Conservation (phyloP, 306 rosid species). For the Aeschynomene evenia region DNA sequence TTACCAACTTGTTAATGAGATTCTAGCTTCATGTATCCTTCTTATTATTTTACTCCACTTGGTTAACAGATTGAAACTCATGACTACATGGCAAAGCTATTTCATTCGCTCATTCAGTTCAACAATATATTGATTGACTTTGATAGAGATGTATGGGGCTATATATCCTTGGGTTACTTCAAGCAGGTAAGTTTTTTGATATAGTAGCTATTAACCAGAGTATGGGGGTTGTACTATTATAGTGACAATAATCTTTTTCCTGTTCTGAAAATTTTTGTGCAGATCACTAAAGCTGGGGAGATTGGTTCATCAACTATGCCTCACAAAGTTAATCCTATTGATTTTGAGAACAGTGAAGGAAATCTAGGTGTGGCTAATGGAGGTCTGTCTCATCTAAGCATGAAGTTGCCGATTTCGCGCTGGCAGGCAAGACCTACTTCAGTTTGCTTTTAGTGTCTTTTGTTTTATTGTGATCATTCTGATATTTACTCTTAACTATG, state of each 20-base stretch:
- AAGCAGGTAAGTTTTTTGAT: slow-evolving; percentile 61
- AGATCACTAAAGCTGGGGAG: slow-evolving; percentile 73
- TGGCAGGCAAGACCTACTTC: slow-evolving; percentile 62
- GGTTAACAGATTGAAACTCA: slow-evolving; percentile 83
- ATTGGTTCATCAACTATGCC: slow-evolving; percentile 95
- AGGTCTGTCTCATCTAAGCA: slow-evolving; percentile 67
- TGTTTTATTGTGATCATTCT: neutral
- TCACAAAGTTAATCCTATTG: slow-evolving; percentile 96
- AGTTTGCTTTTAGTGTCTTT: slow-evolving; percentile 6
- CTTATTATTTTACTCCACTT: slow-evolving; percentile 24
- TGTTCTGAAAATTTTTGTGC: slow-evolving; percentile 1
- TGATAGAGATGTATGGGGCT: slow-evolving; percentile 87
- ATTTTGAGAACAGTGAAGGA: slow-evolving; percentile 95
- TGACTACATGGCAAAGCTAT: slow-evolving; percentile 89
- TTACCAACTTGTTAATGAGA: neutral
- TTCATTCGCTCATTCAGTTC: slow-evolving; percentile 62
- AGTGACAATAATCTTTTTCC: neutral
- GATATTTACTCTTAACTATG: slow-evolving; percentile 18
- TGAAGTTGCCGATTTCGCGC: slow-evolving; percentile 85
- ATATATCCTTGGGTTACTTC: slow-evolving; percentile 86
- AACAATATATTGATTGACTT: slow-evolving; percentile 76
- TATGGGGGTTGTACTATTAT: neutral
- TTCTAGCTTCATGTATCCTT: slow-evolving; percentile 4
- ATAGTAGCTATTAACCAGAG: neutral
- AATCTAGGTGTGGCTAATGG: slow-evolving; percentile 85